Base-by-base conservation (phyloP, 805 yeast species). In the Brettanomyces nanus region DNA sequence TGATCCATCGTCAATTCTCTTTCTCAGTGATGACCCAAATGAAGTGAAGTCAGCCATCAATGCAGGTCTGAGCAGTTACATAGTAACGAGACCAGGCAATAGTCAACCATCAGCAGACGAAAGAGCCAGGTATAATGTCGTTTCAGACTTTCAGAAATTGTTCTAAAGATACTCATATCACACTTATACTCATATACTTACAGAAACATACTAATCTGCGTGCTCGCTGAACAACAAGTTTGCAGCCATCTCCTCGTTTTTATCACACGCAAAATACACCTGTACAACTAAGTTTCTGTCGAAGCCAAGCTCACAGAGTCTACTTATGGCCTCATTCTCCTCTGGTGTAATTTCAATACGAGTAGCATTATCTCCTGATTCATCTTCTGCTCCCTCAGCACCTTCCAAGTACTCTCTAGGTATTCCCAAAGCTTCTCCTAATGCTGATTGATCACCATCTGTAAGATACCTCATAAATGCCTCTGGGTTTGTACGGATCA, bases 221-320 rank as follows among this genome's bases (percentile, higher is more conserved):
- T 72, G 74, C 43, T 73, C 80, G 53, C 71, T 73, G 54, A 92
- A 84, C 50, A 92, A 69, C 54, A 86, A 75, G 65, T 92, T 92
- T 18, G 97, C 98, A 31, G 98, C 87, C 52, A 85, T 74, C 66
- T 90, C 96, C 66, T 92, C 98, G 62, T 92, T 86, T 65, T 87
- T 90, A 54, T 92, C 98, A 62, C 98, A 92, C 30, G 97, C 97
- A 71, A 92, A 80, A 65, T 85, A 92, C 22, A 94, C 95, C 66
- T 89, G 95, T 43, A 87, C 76, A 32, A 85, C 98, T 40, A 82
- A 66, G 48, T 80, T 72, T 48, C 95, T 75, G 48, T 86, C 95
- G 53, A 92, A 92, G 0, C 98, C 98, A 47, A 92, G 70, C 61
- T 84, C 97, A 59, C 95, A 82, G 47, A 92, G 71, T 56, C 98